These are phyloP conservation scores for Xerocomellus chrysenteron DNA, from an alignment of 768 basidiomycete species.

Conservation along the genomic window DNA sequence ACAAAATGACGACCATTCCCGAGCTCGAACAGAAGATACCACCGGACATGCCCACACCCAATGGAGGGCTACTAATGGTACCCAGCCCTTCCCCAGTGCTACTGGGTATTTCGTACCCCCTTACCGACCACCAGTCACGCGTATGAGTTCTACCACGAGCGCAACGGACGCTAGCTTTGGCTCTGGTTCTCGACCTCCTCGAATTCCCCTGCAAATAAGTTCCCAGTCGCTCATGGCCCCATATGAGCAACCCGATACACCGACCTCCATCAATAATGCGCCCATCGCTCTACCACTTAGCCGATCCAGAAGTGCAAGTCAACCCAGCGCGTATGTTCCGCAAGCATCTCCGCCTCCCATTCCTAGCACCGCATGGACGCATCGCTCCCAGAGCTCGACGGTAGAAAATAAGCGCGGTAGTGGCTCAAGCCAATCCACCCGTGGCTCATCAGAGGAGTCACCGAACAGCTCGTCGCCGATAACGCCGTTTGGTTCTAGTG, in stretches of 20 bases:
- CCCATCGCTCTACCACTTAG: conserved; percentile 36
- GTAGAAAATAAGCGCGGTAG: conserved; percentile 70
- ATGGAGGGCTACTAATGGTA: conserved; percentile 55
- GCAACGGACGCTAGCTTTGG: conserved; percentile 40
- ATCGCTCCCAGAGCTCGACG: conserved; percentile 41
- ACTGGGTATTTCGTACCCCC: conserved; percentile 21
- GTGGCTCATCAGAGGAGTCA: conserved; percentile 78
- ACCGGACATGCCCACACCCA: conserved; percentile 62
- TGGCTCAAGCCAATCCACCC: conserved; percentile 79
- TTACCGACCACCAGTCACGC: conserved; percentile 45
- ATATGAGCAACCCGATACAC: conserved; percentile 48
- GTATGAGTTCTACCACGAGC: conserved; percentile 47
- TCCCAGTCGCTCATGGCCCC: conserved; percentile 55
- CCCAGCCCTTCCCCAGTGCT: conserved; percentile 35
- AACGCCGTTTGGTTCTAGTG: conserved; percentile 88
- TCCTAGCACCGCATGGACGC: conserved; percentile 50
- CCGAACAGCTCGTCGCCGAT: conserved; percentile 85
- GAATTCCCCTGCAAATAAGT: conserved; percentile 58
- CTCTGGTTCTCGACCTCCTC: conserved; percentile 41
- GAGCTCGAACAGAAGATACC: conserved; percentile 69
- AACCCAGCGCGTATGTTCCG: conserved; percentile 69
- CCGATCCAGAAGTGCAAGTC: conserved; percentile 77
- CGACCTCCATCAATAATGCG: conserved; percentile 31
- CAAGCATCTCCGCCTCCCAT: conserved; percentile 52
- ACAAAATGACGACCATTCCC: conserved; percentile 53